phyloP scores from a whole-genome alignment of 257 asterid species.

The Solanum pennellii region DNA sequence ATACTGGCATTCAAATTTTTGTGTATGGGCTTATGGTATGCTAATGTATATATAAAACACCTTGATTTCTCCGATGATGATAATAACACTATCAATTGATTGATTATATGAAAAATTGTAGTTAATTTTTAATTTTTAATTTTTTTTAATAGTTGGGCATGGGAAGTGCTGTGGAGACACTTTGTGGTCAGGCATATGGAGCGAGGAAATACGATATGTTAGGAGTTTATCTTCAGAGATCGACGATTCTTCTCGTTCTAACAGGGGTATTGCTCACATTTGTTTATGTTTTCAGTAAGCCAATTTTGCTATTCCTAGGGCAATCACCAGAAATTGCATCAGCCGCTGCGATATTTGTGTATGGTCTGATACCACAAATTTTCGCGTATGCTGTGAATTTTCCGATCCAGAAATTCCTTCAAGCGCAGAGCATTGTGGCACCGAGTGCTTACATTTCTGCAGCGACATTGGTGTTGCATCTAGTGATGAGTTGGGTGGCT shows the following conservation, averaged over 20 bases:
- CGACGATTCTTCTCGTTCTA: conserved; percentile 5
- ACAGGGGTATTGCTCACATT: conserved; percentile 5
- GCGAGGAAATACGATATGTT: conserved; percentile 12
- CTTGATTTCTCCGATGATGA: background rate
- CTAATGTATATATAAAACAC: background rate
- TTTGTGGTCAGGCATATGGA: conserved; percentile 22
- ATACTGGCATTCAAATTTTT: conserved; percentile 9
- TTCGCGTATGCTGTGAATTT: conserved; percentile 16
- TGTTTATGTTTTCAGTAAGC: conserved; percentile 4
- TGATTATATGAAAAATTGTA: background rate
- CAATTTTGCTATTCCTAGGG: conserved; percentile 9
- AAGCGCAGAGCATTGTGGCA: conserved; percentile 17
- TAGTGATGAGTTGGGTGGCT: conserved; percentile 2
- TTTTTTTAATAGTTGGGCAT: conserved; percentile 8
- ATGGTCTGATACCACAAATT: conserved; percentile 21
- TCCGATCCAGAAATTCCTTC: conserved; percentile 19
- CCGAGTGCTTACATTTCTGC: conserved; percentile 21
- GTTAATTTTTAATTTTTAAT: background rate
- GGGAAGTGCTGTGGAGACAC: conserved; percentile 26
- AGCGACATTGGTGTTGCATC: conserved; percentile 5
- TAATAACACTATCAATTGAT: background rate
- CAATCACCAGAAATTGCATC: conserved; percentile 11
- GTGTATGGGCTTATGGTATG: conserved; percentile 16
- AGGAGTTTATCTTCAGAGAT: conserved; percentile 18
- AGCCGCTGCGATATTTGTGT: conserved; percentile 12